Base-by-base conservation (phyloP, 1,284 basidiomycete species). In the Leccinum holopus region DNA sequence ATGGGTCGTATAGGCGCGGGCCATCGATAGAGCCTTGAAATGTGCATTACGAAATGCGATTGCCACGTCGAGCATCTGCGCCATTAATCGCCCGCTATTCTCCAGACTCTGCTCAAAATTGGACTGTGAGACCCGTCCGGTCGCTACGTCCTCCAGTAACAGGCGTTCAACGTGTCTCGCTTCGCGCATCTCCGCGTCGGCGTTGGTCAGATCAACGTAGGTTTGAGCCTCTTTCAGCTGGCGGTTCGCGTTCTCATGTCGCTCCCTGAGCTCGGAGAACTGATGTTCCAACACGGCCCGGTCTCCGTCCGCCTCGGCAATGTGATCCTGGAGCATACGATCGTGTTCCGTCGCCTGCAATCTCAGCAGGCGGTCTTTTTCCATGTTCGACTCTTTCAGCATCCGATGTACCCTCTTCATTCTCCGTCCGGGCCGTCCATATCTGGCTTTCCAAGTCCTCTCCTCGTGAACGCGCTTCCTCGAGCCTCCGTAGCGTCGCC, bases 291-390 rank as follows among this genome's bases (percentile, higher is more conserved):
- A 80, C 4, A 96, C 91, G 0, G 93, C 93, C 16, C 94, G 85
- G 75, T 96, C 94, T 0, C 93, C 94, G 70, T 96, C 92, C 7
- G 94, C 92, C 73, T 97, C 94, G 2, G 92, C 92, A 54, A 92
- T 88, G 70, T 94, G 91, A 74, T 96, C 94, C 1, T 93, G 84
- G 72, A 97, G 85, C 57, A 89, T 82, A 16, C 90, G 83, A 65
- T 96, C 94, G 68, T 94, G 91, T 72, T 95, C 92, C 6, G 82
- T 85, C 5, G 90, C 87, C 71, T 94, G 91, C 5, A 81, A 82
- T 58, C 82, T 84, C 60, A 95, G 78, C 18, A 94, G 79, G 21
- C 87, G 80, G 65, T 95, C 92, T 71, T 92, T 90, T 75, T 94
- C 90, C 61, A 77, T 77, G 57, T 84, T 83, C 1, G 88, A 85